Evolutionary conservation across 768 basidiomycete species (phyloP).

Genomic region (Russula compacta): DNA sequence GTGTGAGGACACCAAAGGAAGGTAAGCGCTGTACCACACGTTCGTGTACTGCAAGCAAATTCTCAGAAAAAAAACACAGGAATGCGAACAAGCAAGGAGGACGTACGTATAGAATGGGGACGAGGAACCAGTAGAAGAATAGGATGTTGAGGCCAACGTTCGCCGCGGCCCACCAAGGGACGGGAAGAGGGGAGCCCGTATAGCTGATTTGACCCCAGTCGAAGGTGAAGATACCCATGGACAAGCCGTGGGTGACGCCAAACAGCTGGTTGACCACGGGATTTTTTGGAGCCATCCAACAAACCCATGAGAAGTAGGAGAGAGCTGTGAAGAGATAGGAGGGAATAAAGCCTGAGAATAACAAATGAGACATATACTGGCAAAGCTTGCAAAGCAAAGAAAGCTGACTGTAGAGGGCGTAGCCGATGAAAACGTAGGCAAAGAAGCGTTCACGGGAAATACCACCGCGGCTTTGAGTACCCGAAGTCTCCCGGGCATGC

Average conservation of each 20-base stretch:
- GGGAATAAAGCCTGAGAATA: neutral
- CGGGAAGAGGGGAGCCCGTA: constrained; percentile 61
- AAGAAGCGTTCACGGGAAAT: constrained; percentile 49
- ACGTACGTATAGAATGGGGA: constrained; percentile 44
- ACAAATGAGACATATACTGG: neutral
- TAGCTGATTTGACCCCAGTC: constrained; percentile 76
- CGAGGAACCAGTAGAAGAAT: constrained; percentile 61
- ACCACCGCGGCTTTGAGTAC: constrained; percentile 36
- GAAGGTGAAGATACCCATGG: constrained; percentile 68
- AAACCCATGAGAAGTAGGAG: constrained; percentile 37
- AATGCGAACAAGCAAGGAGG: neutral
- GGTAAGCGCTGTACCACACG: constrained; percentile 21
- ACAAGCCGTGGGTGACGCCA: constrained; percentile 38
- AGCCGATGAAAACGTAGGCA: constrained; percentile 32
- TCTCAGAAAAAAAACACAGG: neutral
- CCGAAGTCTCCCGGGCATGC: constrained; percentile 31
- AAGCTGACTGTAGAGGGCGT: constrained; percentile 43
- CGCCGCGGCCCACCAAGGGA: constrained; percentile 79
- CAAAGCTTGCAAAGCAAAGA: constrained; percentile 54
- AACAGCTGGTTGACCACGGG: constrained; percentile 67
- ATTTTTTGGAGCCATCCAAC: constrained; percentile 66
- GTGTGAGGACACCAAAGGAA: constrained; percentile 49
- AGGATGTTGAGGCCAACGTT: constrained; percentile 56
- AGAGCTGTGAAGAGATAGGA: constrained; percentile 23
- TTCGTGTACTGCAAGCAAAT: constrained; percentile 26